A percentile compares a stretch with the other conserved stretches of the same genome.
phyloP scores from a whole-genome alignment of 441 rosid species.

The Pelargonium fulgidum region DNA sequence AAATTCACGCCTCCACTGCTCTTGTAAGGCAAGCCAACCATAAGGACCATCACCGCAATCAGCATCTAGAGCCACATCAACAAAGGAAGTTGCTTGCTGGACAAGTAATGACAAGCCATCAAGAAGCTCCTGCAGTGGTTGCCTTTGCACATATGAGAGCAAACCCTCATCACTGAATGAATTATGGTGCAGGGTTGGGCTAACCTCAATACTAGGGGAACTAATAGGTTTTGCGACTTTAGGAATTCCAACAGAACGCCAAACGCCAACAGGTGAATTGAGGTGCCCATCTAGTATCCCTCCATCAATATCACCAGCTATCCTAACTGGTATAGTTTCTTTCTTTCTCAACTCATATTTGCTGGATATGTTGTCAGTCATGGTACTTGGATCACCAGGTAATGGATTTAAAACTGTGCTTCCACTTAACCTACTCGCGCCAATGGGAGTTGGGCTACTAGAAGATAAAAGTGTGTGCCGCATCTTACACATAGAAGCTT shows the following conservation, averaged over 20 bases:
- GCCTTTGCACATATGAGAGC: conserved; percentile 82
- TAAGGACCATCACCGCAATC: conserved; percentile 95
- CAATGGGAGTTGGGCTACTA: conserved; percentile 36
- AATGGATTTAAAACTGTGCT: conserved; percentile 58
- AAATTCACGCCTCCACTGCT: conserved; percentile 91
- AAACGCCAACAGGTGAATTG: conserved; percentile 90
- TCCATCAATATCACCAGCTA: conserved; percentile 90
- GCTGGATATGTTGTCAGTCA: conserved; percentile 73
- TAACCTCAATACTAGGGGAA: conserved; percentile 67
- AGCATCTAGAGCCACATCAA: conserved; percentile 89
- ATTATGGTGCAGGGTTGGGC: conserved; percentile 62
- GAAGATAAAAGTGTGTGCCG: conserved; percentile 66
- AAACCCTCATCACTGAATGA: conserved; percentile 74
- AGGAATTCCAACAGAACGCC: conserved; percentile 92
- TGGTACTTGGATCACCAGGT: conserved; percentile 68
- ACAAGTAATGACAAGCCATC: conserved; percentile 86
- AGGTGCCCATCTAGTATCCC: conserved; percentile 71
- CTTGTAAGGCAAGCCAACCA: conserved; percentile 99
- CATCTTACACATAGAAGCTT: conserved; percentile 87
- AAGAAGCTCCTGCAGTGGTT: conserved; percentile 90
- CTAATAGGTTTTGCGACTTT: conserved; percentile 65
- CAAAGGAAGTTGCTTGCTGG: conserved; percentile 98
- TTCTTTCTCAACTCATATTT: conserved; percentile 74
- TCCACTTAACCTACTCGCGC: conserved; percentile 58
- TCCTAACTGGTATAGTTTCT: conserved; percentile 83